Evolutionary conservation across 1,139 yeast genomes (phyloP).

Genomic region (Nakaseomyces sp.): DNA sequence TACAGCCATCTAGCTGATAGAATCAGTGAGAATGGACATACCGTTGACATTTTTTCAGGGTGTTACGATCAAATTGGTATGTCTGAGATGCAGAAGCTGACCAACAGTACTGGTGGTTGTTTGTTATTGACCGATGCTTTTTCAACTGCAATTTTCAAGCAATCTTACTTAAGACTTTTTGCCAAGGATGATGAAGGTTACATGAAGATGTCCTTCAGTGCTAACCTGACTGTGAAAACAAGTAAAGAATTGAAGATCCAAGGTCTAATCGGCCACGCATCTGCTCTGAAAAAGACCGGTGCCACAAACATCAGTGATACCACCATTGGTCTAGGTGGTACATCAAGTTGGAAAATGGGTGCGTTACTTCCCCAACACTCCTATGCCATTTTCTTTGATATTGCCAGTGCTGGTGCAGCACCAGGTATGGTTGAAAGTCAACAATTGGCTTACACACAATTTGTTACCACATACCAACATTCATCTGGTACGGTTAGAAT

Average conservation of each 20-base stretch:
- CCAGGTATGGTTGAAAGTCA: slow-evolving; percentile 30
- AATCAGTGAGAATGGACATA: slow-evolving; percentile 69
- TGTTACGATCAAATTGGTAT: slow-evolving; percentile 97
- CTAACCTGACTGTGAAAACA: slow-evolving; percentile 76
- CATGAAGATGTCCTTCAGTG: slow-evolving; percentile 80
- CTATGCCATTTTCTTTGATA: slow-evolving; percentile 81
- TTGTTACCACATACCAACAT: slow-evolving; percentile 71
- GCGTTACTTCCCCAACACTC: slow-evolving; percentile 79
- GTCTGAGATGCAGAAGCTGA: slow-evolving; percentile 86
- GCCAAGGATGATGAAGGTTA: slow-evolving; percentile 79
- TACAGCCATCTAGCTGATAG: slow-evolving; percentile 74
- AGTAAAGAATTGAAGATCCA: slow-evolving; percentile 82
- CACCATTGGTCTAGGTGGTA: slow-evolving; percentile 88
- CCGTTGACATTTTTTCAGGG: slow-evolving; percentile 92
- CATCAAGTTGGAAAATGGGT: slow-evolving; percentile 80
- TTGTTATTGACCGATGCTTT: slow-evolving; percentile 88
- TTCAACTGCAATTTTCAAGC: slow-evolving; percentile 93
- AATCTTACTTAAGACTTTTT: slow-evolving; percentile 81
- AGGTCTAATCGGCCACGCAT: slow-evolving; percentile 91
- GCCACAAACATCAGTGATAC: slow-evolving; percentile 77
- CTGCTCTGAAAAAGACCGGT: slow-evolving; percentile 53
- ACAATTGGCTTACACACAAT: slow-evolving; percentile 42
- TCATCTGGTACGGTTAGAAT: slow-evolving; percentile 74
- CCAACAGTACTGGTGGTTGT: slow-evolving; percentile 90
- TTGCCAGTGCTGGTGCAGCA: slow-evolving; percentile 46